Conservation (phyloP, 495 filamentous ascomycete species). For the Aspergillus hancockii region DNA sequence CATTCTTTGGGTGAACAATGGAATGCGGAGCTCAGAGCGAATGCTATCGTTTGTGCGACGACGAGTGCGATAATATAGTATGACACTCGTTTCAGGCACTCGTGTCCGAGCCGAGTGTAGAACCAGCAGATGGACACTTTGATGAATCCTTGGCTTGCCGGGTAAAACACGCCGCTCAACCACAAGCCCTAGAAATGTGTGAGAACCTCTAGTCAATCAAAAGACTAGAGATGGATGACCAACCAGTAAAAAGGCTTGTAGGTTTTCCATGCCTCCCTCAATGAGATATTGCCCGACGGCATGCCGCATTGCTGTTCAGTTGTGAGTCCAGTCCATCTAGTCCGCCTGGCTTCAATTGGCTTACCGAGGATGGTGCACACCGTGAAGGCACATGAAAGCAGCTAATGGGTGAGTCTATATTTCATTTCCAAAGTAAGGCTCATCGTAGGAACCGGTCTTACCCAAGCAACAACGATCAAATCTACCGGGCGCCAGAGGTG, state of each 20-base stretch:
- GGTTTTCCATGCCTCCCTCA: neutral
- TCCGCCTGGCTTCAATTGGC: neutral
- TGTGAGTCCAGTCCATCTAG: neutral
- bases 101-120: neutral
- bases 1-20: neutral
- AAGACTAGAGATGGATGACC: neutral
- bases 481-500: neutral
- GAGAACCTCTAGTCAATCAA: neutral
- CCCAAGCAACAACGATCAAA: neutral
- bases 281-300: neutral
- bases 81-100: neutral
- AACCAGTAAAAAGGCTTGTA: neutral
- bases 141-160: neutral
- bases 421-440: neutral
- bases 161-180: neutral
- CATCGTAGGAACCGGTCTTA: neutral
- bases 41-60: neutral
- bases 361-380: neutral
- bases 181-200: neutral
- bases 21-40: neutral
- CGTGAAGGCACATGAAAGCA: neutral
- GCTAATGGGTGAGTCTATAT: neutral
- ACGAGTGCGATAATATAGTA: neutral
- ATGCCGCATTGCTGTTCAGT: neutral
- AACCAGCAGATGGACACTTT: neutral